Evolutionary conservation across 805 yeast species (phyloP).

Genomic region (Spathaspora girioi): DNA sequence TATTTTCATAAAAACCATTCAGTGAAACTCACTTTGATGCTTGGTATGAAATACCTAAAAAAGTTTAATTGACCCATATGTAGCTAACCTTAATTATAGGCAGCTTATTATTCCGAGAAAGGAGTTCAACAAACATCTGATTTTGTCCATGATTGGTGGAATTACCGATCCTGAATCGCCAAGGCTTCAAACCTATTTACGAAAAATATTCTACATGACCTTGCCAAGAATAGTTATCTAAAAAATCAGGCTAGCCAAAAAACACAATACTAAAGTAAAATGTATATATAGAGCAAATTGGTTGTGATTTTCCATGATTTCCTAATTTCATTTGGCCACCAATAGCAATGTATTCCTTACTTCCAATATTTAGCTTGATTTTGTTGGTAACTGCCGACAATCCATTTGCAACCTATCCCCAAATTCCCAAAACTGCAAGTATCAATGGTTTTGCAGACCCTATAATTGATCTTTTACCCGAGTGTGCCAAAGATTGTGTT

Average conservation of each 20-base stretch:
- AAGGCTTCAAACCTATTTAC: neutral
- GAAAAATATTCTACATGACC: neutral
- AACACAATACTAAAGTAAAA: neutral
- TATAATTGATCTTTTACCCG: constrained; percentile 33
- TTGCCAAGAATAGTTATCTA: neutral
- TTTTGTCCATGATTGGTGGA: constrained; percentile 4
- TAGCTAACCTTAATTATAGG: too few relatives aligned
- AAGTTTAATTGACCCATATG: too few relatives aligned
- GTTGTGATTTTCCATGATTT: too few relatives aligned
- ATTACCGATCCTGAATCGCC: constrained; percentile 3
- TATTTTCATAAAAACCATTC: too few relatives aligned
- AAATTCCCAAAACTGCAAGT: constrained; percentile 44
- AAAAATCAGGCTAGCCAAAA: neutral
- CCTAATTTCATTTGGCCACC: neutral
- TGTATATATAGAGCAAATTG: neutral
- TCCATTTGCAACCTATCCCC: constrained; percentile 35
- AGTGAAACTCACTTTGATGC: too few relatives aligned
- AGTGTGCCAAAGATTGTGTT: constrained; percentile 41
- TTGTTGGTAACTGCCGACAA: constrained; percentile 7
- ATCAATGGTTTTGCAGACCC: constrained; percentile 49
- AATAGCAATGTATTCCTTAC: neutral
- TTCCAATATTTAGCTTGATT: neutral
- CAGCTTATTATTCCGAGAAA: too few relatives aligned
- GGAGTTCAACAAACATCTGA: neutral
- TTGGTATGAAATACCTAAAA: too few relatives aligned